Conservation (phyloP, 495 filamentous ascomycete genomes). For the Penicillium lagena region DNA sequence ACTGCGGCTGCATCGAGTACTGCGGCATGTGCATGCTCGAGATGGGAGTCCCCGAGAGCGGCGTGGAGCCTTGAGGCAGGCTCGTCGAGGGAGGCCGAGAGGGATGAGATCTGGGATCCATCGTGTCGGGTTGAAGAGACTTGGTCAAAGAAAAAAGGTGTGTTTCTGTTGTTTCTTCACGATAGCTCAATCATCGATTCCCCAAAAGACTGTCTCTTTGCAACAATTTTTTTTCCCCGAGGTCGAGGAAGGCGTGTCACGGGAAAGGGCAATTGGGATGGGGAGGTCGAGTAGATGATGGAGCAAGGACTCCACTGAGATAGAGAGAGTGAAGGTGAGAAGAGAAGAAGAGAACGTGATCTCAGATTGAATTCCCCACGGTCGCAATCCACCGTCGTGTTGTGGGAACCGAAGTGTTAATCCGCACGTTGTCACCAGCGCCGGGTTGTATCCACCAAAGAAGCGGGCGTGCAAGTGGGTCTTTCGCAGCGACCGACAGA, state of each 20-base stretch:
- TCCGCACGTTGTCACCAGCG: constrained; percentile 42
- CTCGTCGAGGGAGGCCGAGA: constrained; percentile 51
- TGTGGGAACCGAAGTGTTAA: constrained; percentile 39
- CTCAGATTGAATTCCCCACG: constrained; percentile 35
- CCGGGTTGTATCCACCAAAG: constrained; percentile 40
- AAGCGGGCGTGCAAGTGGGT: constrained; percentile 42
- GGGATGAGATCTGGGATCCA: constrained; percentile 49
- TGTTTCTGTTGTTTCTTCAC: constrained; percentile 16
- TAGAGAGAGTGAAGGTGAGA: constrained; percentile 16
- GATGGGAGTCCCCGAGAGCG: constrained; percentile 36
- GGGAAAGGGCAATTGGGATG: constrained; percentile 12
- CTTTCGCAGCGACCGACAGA: constrained; percentile 33
- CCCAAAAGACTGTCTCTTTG: constrained; percentile 4
- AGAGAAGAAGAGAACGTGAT: constrained; percentile 34
- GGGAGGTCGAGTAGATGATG: constrained; percentile 1
- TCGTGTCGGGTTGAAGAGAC: constrained; percentile 31
- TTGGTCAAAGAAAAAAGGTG: constrained; percentile 18
- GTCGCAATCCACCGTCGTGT: constrained; percentile 34
- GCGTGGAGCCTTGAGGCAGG: constrained; percentile 47
- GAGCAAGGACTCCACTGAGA: constrained; percentile 12
- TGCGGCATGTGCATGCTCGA: constrained; percentile 46
- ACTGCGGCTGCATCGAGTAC: constrained; percentile 51
- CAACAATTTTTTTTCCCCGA: constrained; percentile 14
- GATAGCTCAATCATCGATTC: constrained; percentile 45
- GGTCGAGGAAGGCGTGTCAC: constrained; percentile 13